Conservation (phyloP, 2,329 filamentous ascomycete genomes). For the Exophiala sideris region DNA sequence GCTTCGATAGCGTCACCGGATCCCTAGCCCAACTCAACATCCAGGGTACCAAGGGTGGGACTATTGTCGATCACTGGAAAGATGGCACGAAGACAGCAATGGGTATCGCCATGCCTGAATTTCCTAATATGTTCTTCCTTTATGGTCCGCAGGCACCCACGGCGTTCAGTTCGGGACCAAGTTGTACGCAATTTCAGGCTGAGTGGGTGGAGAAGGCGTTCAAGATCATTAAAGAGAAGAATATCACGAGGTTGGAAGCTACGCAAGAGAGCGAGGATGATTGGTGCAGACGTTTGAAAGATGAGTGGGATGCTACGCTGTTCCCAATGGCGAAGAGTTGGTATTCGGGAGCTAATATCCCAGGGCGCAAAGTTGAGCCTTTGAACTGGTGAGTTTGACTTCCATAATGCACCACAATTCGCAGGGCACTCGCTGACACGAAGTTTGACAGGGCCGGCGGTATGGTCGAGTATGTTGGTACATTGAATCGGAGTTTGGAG, state of each 20-base stretch:
- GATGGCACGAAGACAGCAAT: constrained; percentile 40
- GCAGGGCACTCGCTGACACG: not conserved
- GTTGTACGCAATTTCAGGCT: constrained; percentile 54
- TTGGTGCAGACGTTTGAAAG: constrained; percentile 46
- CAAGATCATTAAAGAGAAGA: constrained; percentile 45
- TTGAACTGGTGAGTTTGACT: not conserved
- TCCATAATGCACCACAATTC: not conserved
- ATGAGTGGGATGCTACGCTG: constrained; percentile 46
- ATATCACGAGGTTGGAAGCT: constrained; percentile 52
- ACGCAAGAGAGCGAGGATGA: constrained; percentile 43
- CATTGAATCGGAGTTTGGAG: constrained; percentile 1
- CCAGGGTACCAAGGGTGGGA: constrained; percentile 32
- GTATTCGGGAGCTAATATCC: constrained; percentile 57
- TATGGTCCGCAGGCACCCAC: constrained; percentile 56
- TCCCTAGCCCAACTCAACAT: constrained; percentile 41
- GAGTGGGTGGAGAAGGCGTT: constrained; percentile 52
- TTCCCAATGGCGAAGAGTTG: constrained; percentile 51
- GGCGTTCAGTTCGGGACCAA: constrained; percentile 42
- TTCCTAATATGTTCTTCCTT: constrained; percentile 51
- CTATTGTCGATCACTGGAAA: constrained; percentile 38
- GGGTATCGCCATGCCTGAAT: constrained; percentile 42
- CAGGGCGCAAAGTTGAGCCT: constrained; percentile 33
- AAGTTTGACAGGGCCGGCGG: not conserved
- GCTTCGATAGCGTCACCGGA: constrained; percentile 45
- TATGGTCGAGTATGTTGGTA: not conserved